Base-by-base conservation (phyloP, 129 eudicot species). In the Chrysanthemum lavandulifolium region DNA sequence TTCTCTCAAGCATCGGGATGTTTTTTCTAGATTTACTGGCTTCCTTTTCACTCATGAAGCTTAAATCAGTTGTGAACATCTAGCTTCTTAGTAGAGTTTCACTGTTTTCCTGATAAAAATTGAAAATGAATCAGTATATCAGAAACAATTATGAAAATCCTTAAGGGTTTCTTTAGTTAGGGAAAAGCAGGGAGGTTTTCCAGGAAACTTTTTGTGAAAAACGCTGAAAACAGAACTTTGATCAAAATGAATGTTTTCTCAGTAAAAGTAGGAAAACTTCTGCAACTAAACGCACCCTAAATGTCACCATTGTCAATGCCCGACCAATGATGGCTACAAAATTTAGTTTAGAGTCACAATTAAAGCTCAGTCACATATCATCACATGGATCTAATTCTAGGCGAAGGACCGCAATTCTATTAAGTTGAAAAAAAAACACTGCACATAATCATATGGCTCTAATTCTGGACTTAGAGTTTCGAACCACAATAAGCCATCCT, bases 11-110 rank as follows among this genome's bases (percentile, higher is more conserved):
- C 52, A 71, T 53, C 75, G 56, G 80, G 64, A 65, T 64, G 69
- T 65, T 65, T 5, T 71, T 67, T 73, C 82, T 75, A 18, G 69
- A 69, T 18, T 53, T 29, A 68, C 64, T 76, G 25, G 74, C 73
- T 65, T 87, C 73, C 29, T 55, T 80, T 60, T 80, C 86, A 23
- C 82, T 72, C 88, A 84, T 86, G 27, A 71, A 31, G 50, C 72
- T 79, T 63, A 67, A 31, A 79, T 80, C 75, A 59, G 76, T 65
- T 55, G 63, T 75, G 56, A 83, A 71, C 68, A 68, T 71, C 73
- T 11, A 43, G 15, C 36, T 55, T 65, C 68, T 65, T 60, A 63
- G 6, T 53, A 23, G 53, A 78, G 45, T 52, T 64, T 36, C 71
- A 71, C 19, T 21, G 53, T 10, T 64, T 58, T 58, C 73, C 77